Conservation (phyloP, 768 basidiomycete genomes). For the Lactifluus hygrophoroides region DNA sequence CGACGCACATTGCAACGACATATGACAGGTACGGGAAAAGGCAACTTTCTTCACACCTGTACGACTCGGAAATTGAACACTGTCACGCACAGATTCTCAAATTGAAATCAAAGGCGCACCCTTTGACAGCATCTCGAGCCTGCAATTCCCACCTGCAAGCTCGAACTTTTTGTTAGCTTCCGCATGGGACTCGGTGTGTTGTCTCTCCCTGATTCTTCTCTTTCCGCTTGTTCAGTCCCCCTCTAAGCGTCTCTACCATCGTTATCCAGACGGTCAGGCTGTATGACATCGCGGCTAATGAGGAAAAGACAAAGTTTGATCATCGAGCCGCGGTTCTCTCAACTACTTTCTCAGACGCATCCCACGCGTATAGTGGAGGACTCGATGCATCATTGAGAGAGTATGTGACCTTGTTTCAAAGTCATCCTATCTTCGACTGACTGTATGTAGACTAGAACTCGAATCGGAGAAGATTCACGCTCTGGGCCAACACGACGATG, state of each 20-base stretch:
- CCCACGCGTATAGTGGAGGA: conserved; percentile 76
- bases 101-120: conserved; percentile 56
- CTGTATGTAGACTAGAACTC: conserved; percentile 63
- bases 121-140: conserved; percentile 75
- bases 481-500: conserved; percentile 74
- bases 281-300: conserved; percentile 47
- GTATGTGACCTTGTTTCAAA: conserved; percentile 38
- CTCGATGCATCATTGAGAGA: conserved; percentile 76
- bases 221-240: conserved; percentile 24
- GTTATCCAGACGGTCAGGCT: conserved; percentile 51
- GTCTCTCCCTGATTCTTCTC: conserved; percentile 23
- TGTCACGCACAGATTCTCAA: conserved; percentile 20
- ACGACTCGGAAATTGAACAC: no score
- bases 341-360: conserved; percentile 61
- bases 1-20: no score
- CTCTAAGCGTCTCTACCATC: conserved; percentile 24
- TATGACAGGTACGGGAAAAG: no score
- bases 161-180: conserved; percentile 75
- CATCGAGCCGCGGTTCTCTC: conserved; percentile 87
- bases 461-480: conserved; percentile 59
- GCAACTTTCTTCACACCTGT: no score
- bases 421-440: background rate
- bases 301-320: conserved; percentile 73
- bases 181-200: conserved; percentile 78
- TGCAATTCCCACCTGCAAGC: conserved; percentile 74